Base-by-base conservation (phyloP, 805 yeast genomes). In the Teunomyces cretensis region DNA sequence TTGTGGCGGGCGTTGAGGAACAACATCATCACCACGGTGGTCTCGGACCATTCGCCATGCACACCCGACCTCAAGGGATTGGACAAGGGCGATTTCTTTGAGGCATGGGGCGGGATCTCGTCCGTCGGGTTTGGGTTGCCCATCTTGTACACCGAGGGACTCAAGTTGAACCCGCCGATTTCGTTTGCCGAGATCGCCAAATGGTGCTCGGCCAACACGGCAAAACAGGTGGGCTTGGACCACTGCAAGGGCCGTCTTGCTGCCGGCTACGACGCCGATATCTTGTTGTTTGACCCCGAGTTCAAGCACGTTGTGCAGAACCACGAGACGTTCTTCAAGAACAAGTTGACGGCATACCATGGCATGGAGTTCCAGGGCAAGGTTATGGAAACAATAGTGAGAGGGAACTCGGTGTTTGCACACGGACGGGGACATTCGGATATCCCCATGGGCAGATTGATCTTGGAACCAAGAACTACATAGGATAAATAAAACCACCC, bases 41-140 rank as follows among this genome's bases (percentile, higher is more conserved):
- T 92, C 6, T 86, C 96, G 9, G 98, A 91, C 64, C 98, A 91
- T 66, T 88, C 96, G 3, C 98, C 97, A 2, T 91, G 98, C 67
- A 88, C 96, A 0, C 96, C 97, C 0, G 88, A 88, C 48, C 72
- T 91, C 57, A 91, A 91, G 65, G 86, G 88, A 16, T 72, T 89
- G 42, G 84, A 81, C 9, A 74, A 80, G 48, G 97, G 97, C 33
- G 96, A 91, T 61, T 91, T 91, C 62, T 81, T 91, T 55, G 78
- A 83, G 30, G 96, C 97, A 2, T 91, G 98, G 98, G 98, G 97
- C 30, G 98, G 98, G 8, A 89, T 91, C 33, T 77, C 96, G 1
- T 87, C 96, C 1, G 95, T 91, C 27, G 98, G 98, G 0, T 79
- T 92, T 33, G 97, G 97, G 0, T 73, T 91, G 39, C 87, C 96